These are phyloP conservation scores for Amaranthus hypochondriacus DNA, from an alignment of 148 eudicot genomes.

Conservation along the genomic window DNA sequence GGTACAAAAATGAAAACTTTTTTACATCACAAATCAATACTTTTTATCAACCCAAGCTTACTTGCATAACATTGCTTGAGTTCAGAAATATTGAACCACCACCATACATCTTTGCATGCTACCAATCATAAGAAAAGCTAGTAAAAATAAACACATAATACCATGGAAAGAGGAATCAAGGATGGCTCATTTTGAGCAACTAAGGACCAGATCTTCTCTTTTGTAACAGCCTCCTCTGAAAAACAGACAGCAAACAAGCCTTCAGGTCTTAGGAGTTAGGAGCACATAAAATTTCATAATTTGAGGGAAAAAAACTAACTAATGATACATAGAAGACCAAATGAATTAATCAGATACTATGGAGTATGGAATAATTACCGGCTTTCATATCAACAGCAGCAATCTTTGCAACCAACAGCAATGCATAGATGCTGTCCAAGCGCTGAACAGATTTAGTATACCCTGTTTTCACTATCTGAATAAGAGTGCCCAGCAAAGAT, in stretches of 20 bases:
- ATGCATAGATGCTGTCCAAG: constrained; percentile 86
- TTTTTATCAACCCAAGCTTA: too few species aligned
- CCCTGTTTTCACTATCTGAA: constrained; percentile 85
- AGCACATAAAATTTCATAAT: not conserved
- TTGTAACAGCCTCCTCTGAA: constrained; percentile 69
- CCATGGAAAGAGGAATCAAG: constrained; percentile 75
- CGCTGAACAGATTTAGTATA: constrained; percentile 83
- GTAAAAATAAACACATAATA: constrained; percentile 19
- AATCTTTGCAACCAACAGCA: constrained; percentile 66
- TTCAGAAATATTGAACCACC: not conserved
- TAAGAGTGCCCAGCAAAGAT: constrained; percentile 63
- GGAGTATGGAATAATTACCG: constrained; percentile 34
- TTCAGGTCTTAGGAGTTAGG: not conserved
- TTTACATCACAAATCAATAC: too few species aligned
- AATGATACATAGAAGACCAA: not conserved
- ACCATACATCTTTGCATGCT: not conserved
- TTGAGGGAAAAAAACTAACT: not conserved
- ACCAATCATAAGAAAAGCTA: not conserved
- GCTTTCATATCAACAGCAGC: constrained; percentile 88
- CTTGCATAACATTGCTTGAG: not conserved
- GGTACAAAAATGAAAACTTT: too few species aligned
- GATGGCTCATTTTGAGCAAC: constrained; percentile 81
- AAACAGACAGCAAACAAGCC: not conserved
- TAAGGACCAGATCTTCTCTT: constrained; percentile 88
- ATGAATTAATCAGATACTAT: not conserved